phyloP scores from a whole-genome alignment of 179 eudicot genomes.

The Beta macrorhiza region DNA sequence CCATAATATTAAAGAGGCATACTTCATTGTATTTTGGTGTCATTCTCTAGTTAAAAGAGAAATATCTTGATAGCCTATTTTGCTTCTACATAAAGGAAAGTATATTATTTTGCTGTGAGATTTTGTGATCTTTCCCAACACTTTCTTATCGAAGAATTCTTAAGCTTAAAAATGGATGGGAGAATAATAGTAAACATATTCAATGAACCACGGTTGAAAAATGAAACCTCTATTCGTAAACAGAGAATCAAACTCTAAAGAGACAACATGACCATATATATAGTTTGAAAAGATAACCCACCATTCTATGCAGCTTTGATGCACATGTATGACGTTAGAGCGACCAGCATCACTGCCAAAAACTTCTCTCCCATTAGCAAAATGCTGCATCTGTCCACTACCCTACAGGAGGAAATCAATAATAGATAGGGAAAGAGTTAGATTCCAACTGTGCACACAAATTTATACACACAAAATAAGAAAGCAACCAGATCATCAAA shows the following conservation, averaged over 20 bases:
- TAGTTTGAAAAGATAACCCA: slow-evolving; percentile 30
- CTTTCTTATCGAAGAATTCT: not conserved
- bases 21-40: too few relatives aligned
- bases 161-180: not conserved
- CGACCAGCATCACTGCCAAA: slow-evolving; percentile 42
- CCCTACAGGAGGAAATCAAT: slow-evolving; percentile 38
- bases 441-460: not conserved
- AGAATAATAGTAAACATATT: not conserved
- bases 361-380: slow-evolving; percentile 66
- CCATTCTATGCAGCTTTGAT: slow-evolving; percentile 82
- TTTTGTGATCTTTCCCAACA: not conserved
- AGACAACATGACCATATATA: not conserved
- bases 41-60: too few relatives aligned
- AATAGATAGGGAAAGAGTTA: not conserved
- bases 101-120: not conserved
- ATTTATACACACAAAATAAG: not conserved
- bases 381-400: slow-evolving; percentile 71
- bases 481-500: not conserved
- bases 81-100: not conserved
- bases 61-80: too few relatives aligned
- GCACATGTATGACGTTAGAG: slow-evolving; percentile 58
- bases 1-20: too few relatives aligned
- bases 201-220: not conserved
- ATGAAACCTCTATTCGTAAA: not conserved
- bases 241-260: too few relatives aligned